These are phyloP conservation scores for Oryza officinalis DNA, from an alignment of 176 grass and related monocot species.

Conservation along the genomic window DNA sequence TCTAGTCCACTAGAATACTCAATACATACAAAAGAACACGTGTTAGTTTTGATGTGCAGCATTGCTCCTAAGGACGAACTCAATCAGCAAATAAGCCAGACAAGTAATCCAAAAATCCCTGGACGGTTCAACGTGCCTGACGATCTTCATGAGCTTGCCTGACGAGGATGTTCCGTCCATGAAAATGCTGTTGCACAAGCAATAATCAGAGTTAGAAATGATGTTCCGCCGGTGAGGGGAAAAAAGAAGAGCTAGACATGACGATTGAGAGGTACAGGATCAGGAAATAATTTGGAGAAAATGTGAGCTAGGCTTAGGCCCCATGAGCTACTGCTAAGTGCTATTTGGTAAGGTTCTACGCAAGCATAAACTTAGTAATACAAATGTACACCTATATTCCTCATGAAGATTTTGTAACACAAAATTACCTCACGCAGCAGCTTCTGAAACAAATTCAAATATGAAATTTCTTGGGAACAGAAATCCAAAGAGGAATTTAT, in stretches of 20 bases:
- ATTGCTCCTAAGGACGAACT: slow-evolving; percentile 11
- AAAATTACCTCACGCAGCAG: background rate
- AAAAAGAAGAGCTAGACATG: no score
- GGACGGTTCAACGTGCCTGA: background rate
- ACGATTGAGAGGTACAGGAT: background rate
- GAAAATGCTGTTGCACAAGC: slow-evolving; percentile 53
- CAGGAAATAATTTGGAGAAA: background rate
- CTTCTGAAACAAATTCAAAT: background rate
- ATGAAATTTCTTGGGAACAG: background rate
- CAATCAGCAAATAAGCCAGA: slow-evolving; percentile 15
- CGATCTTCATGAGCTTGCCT: slow-evolving; percentile 53
- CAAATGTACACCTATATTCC: background rate
- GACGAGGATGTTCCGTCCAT: slow-evolving; percentile 59
- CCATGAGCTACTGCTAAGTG: background rate
- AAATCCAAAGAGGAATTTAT: background rate
- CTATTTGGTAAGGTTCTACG: background rate
- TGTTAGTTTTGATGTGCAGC: slow-evolving; percentile 8
- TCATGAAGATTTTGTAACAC: background rate
- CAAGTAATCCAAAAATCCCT: background rate
- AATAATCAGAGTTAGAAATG: slow-evolving; percentile 20
- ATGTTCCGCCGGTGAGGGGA: background rate
- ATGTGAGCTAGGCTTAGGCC: background rate
- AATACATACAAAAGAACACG: slow-evolving; percentile 9
- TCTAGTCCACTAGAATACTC: background rate
- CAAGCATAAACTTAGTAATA: background rate